A percentile compares a stretch with the other conserved stretches of the same genome.
Conservation (phyloP, 352 stramenopile species). For the Phytophthora nicotianae region DNA sequence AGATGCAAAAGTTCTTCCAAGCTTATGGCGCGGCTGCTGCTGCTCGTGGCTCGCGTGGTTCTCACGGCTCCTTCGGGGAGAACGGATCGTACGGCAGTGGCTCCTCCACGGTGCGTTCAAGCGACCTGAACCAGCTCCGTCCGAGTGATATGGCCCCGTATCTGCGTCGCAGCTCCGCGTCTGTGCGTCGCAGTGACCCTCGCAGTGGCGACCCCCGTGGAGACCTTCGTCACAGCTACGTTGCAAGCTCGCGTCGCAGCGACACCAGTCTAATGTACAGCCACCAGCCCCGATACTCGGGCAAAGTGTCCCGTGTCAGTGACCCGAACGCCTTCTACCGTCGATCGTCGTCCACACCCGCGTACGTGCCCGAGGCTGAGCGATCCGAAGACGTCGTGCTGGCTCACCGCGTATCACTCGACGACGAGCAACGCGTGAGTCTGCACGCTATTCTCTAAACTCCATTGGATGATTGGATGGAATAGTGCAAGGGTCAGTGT, state of each 20-base stretch:
- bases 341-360: constrained; percentile 30
- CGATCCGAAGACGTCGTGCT: constrained; percentile 59
- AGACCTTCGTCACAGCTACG: constrained; percentile 35
- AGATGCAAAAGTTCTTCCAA: constrained; percentile 78
- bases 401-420: constrained; percentile 61
- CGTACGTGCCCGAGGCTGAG: constrained; percentile 43
- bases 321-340: constrained; percentile 58
- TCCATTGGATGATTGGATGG: constrained; percentile 5
- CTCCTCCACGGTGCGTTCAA: constrained; percentile 55
- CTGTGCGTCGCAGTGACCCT: constrained; percentile 30
- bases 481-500: constrained; percentile 8
- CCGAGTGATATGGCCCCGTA: constrained; percentile 38
- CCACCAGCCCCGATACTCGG: constrained; percentile 31
- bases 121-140: constrained; percentile 49
- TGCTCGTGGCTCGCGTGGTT: constrained; percentile 29
- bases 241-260: constrained; percentile 36
- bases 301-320: constrained; percentile 45
- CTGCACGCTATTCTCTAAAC: constrained; percentile 69
- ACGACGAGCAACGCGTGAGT: constrained; percentile 65
- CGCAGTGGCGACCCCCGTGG: constrained; percentile 13
- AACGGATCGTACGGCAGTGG: constrained; percentile 54
- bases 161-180: constrained; percentile 43
- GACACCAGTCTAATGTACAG: constrained; percentile 42
- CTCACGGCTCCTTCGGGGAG: constrained; percentile 40
- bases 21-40: constrained; percentile 49